Evolutionary conservation across 2,329 filamentous ascomycete species (phyloP), one percentile per base, ranked within the genome.

Genomic region (Alternaria alternata): DNA sequence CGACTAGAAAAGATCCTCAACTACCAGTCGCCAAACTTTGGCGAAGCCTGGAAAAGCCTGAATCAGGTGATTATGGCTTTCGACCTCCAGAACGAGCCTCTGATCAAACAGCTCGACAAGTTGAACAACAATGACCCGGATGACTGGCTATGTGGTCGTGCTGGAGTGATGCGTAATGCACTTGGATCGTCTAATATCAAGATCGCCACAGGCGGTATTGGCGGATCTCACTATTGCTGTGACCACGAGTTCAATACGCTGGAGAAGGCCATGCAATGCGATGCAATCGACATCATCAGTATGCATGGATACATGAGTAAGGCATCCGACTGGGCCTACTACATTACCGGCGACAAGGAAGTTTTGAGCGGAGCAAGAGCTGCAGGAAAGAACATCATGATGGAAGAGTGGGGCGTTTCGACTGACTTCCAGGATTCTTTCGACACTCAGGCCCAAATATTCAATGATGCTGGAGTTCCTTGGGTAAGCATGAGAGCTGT

Each of bases 401-500:
- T 48, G 44, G 44, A 48, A 34, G 44, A 48, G 28, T 48, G 44
- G 44, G 44, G 44, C 7, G 44, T 48, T 20, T 48, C 44, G 44
- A 32, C 20, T 32, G 44, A 34, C 11, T 48, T 32, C 28, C 44
- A 48, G 11, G 44, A 48, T 7, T 48, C 28, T 34, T 48, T 48
- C 12, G 28, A 22, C 2, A 48, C 28, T 28, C 44, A 48, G 44
- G 44, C 32, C 7, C 28, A 48, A 8, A 28, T 48, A 4, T 48
- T 48, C 28, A 48, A 48, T n/a, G 28, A 48, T n/a, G 44, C 28
- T 48, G 44, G 44, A 34, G 44, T 48, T 48, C 44, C 44, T 22
- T 48, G 44, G 44, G 44, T 48, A 48, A 32, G 44, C 28, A 48
- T 34, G 12, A 22, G 7, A 7, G 4, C 1, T 48, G 4, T 11